Conservation (phyloP, 2,329 filamentous ascomycete genomes). For the Madurella mycetomatis region DNA sequence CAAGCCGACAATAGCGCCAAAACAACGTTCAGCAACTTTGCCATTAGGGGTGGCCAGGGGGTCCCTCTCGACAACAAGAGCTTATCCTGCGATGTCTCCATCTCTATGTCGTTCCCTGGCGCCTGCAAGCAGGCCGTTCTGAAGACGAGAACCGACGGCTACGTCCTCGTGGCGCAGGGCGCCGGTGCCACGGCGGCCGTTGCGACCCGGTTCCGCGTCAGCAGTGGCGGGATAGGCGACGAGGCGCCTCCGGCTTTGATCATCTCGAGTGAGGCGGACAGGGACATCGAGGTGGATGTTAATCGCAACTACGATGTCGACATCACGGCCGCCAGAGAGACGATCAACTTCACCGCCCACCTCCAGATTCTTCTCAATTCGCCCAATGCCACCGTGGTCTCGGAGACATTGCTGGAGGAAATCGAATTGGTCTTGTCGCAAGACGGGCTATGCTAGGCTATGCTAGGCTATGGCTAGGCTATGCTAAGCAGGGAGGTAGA, state of each 20-base stretch:
- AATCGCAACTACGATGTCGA: background rate
- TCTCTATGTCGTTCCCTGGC: slow-evolving; percentile 3
- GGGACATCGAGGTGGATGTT: background rate
- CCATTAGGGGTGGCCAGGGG: background rate
- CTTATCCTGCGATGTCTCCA: background rate
- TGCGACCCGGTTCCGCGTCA: background rate
- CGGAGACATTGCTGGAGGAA: background rate
- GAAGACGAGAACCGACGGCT: background rate
- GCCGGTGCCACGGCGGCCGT: background rate
- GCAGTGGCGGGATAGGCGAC: background rate
- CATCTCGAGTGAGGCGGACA: background rate
- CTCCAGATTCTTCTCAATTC: background rate
- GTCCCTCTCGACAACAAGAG: background rate
- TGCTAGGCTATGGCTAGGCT: no score
- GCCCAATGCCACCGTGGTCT: background rate
- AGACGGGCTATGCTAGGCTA: background rate
- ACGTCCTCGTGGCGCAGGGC: slow-evolving; percentile 1
- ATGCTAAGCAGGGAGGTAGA: background rate
- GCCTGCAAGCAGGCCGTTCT: slow-evolving; percentile 1
- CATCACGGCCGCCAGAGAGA: background rate
- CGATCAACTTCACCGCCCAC: background rate
- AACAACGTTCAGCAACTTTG: background rate
- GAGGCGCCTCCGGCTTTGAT: background rate
- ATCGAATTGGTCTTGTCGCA: background rate
- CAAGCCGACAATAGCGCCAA: background rate